These are phyloP conservation scores for Zoysia pacifica DNA, from an alignment of 176 grass and related monocot genomes.

Conservation along the genomic window DNA sequence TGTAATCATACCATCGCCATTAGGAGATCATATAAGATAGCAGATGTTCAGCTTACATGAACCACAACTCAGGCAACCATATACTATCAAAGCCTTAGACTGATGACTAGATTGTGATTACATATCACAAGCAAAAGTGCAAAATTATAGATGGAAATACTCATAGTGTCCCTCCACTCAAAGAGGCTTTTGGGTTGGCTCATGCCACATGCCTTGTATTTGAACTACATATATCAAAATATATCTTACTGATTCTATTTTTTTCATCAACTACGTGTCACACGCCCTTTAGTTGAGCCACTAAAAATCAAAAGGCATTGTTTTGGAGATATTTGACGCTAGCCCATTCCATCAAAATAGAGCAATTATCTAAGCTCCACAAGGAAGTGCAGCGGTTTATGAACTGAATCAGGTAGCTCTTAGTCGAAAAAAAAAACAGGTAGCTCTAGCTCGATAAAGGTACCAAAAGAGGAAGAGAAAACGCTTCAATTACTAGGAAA, in stretches of 20 bases:
- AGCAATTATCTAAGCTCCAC: not conserved
- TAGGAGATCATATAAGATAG: not conserved
- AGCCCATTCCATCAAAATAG: not conserved
- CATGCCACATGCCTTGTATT: not conserved
- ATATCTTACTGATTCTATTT: not conserved
- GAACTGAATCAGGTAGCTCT: not conserved
- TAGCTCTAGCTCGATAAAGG: not conserved
- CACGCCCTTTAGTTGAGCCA: not conserved
- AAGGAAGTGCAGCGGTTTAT: not conserved
- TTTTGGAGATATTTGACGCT: not conserved
- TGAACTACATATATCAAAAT: constrained; percentile 13
- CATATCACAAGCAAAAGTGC: not conserved
- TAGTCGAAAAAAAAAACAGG: not conserved
- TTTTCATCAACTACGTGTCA: not conserved
- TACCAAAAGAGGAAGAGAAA: not conserved
- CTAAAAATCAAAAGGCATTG: too few relatives aligned
- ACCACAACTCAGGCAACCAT: not conserved
- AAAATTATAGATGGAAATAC: not conserved
- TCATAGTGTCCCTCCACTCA: not conserved
- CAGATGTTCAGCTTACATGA: not conserved
- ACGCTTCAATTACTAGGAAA: not conserved
- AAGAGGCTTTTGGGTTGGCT: not conserved
- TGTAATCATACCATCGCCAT: constrained; percentile 39
- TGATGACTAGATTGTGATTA: not conserved
- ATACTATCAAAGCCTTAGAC: not conserved